Percentiles rank a stretch among this genome's conserved stretches.
These are phyloP conservation scores for Coemansia sp. DNA, from an alignment of 192 early-diverging fungal genomes.

Conservation along the genomic window DNA sequence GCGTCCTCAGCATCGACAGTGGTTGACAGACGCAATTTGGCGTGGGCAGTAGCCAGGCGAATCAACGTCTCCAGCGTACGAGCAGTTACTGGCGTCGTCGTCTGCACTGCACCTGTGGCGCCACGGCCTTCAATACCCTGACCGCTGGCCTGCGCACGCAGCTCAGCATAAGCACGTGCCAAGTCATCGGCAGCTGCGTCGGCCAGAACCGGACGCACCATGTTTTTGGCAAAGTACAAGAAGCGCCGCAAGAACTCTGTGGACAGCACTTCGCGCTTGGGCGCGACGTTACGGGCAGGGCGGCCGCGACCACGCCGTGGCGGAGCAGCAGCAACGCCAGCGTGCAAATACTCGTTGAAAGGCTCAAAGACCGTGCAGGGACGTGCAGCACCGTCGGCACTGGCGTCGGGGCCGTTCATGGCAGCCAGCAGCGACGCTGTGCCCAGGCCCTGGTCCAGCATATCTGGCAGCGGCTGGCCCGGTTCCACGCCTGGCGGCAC, in stretches of 20 bases:
- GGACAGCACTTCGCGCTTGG: slow-evolving; percentile 68
- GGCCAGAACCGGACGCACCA: slow-evolving; percentile 80
- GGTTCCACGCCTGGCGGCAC: slow-evolving; percentile 80
- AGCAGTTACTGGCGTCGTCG: slow-evolving; percentile 96
- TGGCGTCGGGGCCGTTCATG: slow-evolving; percentile 28
- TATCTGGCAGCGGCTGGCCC: slow-evolving; percentile 60
- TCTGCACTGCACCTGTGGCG: slow-evolving; percentile 68
- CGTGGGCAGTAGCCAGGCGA: slow-evolving; percentile 94
- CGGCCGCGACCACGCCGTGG: slow-evolving; percentile 32
- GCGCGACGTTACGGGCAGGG: slow-evolving; percentile 20
- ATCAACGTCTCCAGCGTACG: slow-evolving; percentile 98
- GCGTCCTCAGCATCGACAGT: slow-evolving; percentile 83
- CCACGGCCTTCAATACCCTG: slow-evolving; percentile 25
- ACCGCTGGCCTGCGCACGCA: slow-evolving; percentile 73
- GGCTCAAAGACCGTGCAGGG: slow-evolving; percentile 81
- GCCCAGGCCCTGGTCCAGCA: slow-evolving; percentile 45
- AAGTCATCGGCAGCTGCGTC: slow-evolving; percentile 83
- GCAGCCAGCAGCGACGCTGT: slow-evolving; percentile 36
- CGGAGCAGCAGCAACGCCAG: slow-evolving; percentile 59
- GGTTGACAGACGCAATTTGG: slow-evolving; percentile 84
- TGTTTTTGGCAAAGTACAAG: slow-evolving; percentile 89
- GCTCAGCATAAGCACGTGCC: slow-evolving; percentile 74
- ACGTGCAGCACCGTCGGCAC: slow-evolving; percentile 44
- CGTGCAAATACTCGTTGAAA: slow-evolving; percentile 80
- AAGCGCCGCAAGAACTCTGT: slow-evolving; percentile 93